Evolutionary conservation across 2,329 filamentous ascomycete species (phyloP).

Genomic region (Bimuria novae-zelandiae): DNA sequence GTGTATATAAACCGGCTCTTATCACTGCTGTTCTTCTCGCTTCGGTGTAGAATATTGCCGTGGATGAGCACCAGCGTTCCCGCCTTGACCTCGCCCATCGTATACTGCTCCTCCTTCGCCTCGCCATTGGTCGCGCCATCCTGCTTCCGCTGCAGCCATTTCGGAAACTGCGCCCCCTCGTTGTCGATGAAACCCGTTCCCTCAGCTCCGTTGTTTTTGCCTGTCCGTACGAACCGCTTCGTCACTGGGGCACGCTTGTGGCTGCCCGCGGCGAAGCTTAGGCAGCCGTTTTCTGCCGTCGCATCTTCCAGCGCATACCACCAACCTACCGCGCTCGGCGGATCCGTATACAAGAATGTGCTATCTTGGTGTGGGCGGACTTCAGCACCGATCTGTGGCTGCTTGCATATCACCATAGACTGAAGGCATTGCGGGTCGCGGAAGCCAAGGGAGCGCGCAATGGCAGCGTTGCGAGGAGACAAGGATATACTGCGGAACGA

Average conservation of each 20-base stretch:
- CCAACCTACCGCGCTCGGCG: constrained; percentile 88
- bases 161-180: constrained; percentile 66
- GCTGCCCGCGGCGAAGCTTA: constrained; percentile 83
- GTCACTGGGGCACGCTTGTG: constrained; percentile 74
- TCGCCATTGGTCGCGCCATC: constrained; percentile 43
- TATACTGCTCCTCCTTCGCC: constrained; percentile 63
- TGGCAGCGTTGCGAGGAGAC: constrained; percentile 60
- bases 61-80: constrained; percentile 92
- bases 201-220: constrained; percentile 32
- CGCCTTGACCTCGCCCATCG: constrained; percentile 84
- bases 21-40: constrained; percentile 83
- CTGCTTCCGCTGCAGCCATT: constrained; percentile 43
- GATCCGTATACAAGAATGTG: constrained; percentile 88
- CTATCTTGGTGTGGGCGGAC: constrained; percentile 92
- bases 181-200: constrained; percentile 64
- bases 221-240: constrained; percentile 73
- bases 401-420: constrained; percentile 98
- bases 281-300: constrained; percentile 81
- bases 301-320: constrained; percentile 98
- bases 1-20: constrained; percentile 96
- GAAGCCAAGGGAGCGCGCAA: constrained; percentile 76
- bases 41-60: constrained; percentile 94
- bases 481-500: constrained; percentile 58
- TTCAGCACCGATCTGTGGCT: constrained; percentile 90
- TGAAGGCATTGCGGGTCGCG: constrained; percentile 78